Evolutionary conservation across 257 asterid species (phyloP), one percentile per base, ranked within the genome.

Genomic region (Nicotiana undulata): DNA sequence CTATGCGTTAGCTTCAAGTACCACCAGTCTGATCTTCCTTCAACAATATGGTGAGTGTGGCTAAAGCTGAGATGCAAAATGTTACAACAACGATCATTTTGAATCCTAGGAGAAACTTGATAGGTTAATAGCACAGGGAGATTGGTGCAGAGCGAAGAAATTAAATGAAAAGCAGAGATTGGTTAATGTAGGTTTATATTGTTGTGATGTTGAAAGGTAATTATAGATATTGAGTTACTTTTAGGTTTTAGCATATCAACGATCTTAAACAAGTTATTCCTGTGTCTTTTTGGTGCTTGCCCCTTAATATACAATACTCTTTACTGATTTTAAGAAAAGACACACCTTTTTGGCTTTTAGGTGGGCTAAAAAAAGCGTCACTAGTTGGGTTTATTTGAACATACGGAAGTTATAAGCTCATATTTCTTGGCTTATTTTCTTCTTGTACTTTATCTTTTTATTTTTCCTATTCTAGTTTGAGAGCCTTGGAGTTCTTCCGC

Each of bases 391-490:
- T 44, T 6, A 10, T 24, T 72, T 24, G 49, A 46, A 72, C 59
- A 44, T 44, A 15, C 4, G 12, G 24, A 72, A 24, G 31, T 72
- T 13, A 40, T 46, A 22, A 46, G 58, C 24, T 22, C 11, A 12
- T 24, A 37, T 72, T 13, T 53, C 20, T 72, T 72, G 18, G 15
- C 15, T 72, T 46, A 15, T 72, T 72, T 72, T 46, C 60, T 70
- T 56, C 63, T 0, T 56, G 20, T 56, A 56, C 10, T 56, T 56
- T 2, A 56, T 56, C 4, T 56, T 56, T 56, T 56, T 56, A 2
- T 6, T 56, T 70, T 18, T 9, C 78, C 78, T 72, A 72, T 46
- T 72, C 77, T 72, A 46, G 77, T 72, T 46, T 60, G 78, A 46
- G 16, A 18, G 59, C 13, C 60, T 46, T 72, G 20, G 40, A 72